A percentile compares a stretch with the other conserved stretches of the same genome.
Conservation (phyloP, 140 eudicot species). For the Cichorium intybus region DNA sequence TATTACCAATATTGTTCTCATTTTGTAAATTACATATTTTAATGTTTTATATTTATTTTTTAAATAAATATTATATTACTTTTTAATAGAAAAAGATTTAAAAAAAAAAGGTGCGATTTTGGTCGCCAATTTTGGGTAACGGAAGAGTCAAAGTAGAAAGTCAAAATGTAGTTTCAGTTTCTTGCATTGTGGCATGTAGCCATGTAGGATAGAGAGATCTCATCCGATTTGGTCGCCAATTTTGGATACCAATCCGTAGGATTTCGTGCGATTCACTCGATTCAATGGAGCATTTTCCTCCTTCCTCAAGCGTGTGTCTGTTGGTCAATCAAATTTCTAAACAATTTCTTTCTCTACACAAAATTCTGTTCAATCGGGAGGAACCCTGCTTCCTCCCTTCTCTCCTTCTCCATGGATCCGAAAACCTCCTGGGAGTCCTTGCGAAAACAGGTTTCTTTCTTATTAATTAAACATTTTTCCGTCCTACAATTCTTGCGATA, state of each 20-base stretch:
- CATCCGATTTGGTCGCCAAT: not conserved
- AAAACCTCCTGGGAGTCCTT: slow-evolving; percentile 89
- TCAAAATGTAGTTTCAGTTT: too few species aligned
- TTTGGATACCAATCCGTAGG: not conserved
- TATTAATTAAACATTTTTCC: not conserved
- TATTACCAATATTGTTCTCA: too few species aligned
- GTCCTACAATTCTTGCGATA: not conserved
- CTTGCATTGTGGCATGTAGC: not conserved
- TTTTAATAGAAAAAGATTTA: too few species aligned
- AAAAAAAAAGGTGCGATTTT: too few species aligned
- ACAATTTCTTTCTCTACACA: slow-evolving; percentile 15
- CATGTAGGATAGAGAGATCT: not conserved
- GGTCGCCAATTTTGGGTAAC: too few species aligned
- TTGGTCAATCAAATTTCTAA: slow-evolving; percentile 34
- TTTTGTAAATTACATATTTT: too few species aligned
- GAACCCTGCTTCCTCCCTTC: slow-evolving; percentile 10
- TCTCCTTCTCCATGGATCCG: slow-evolving; percentile 58
- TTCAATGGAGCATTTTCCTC: not conserved
- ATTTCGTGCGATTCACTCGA: slow-evolving; percentile 14
- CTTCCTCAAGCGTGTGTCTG: slow-evolving; percentile 16
- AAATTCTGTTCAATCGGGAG: not conserved
- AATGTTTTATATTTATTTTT: too few species aligned
- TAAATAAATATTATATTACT: too few species aligned
- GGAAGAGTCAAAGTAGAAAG: too few species aligned
- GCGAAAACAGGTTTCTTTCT: slow-evolving; percentile 67